phyloP scores from a whole-genome alignment of 768 basidiomycete species.

The Megacollybia marginata region DNA sequence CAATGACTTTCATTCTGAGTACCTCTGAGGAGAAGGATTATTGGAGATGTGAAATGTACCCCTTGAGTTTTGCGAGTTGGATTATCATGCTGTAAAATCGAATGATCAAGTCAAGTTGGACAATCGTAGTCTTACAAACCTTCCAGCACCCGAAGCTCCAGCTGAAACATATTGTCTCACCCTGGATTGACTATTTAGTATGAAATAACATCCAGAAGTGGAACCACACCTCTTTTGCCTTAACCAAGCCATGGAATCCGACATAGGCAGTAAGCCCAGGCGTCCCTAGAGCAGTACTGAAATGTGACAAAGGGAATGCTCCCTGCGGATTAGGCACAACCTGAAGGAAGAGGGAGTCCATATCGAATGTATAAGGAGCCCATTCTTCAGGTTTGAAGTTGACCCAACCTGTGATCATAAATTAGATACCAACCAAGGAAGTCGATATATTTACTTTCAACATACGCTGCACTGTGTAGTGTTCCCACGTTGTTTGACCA shows the following conservation, averaged over 20 bases:
- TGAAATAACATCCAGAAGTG: background rate
- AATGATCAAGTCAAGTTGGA: slow-evolving; percentile 17
- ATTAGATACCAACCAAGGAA: background rate
- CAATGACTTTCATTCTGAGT: too few species aligned
- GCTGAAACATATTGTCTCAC: slow-evolving; percentile 17
- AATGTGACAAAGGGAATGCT: slow-evolving; percentile 14
- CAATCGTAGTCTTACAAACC: slow-evolving; percentile 4
- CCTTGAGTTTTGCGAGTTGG: too few species aligned
- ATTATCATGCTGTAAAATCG: too few species aligned
- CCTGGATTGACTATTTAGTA: slow-evolving; percentile 4
- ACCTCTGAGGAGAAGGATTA: slow-evolving; percentile 46
- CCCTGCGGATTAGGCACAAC: too few species aligned
- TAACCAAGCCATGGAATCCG: slow-evolving; percentile 16
- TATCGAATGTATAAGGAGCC: too few species aligned
- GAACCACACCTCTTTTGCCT: slow-evolving; percentile 9
- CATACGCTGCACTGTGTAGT: slow-evolving; percentile 14
- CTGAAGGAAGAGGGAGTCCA: slow-evolving; percentile 14
- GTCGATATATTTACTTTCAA: slow-evolving; percentile 5
- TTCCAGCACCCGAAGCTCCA: slow-evolving; percentile 17
- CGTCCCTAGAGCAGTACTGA: slow-evolving; percentile 11
- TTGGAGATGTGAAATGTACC: too few species aligned
- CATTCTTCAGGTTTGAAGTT: slow-evolving; percentile 8
- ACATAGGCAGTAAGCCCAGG: slow-evolving; percentile 23
- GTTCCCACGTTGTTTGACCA: slow-evolving; percentile 16
- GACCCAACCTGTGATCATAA: slow-evolving; percentile 6